Base-by-base conservation (phyloP, 2,329 filamentous ascomycete genomes). In the Penicillium brevicompactum region DNA sequence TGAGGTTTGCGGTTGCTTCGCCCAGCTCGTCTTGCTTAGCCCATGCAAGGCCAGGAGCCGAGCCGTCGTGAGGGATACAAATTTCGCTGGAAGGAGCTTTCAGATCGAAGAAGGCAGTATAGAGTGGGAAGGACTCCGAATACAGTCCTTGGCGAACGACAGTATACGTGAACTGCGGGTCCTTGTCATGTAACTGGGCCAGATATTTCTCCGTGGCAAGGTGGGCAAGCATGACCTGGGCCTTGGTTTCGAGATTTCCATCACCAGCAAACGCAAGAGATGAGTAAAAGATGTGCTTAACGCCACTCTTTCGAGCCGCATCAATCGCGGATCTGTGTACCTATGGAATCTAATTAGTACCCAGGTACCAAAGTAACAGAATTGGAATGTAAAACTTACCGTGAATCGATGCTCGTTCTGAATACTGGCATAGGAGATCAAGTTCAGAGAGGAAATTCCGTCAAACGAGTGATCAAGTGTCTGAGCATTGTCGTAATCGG, bases 91-190 rank as follows among this genome's bases (percentile, higher is more conserved):
- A 46, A 16, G 63, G 54, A n/a, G 65, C 50, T 9, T 59, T 49
- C 2, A 66, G 61, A 52, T 78, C 67, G 56, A 78, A 78, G 61
- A 80, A 83, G 1, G 78, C 78, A 0, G 80, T 78, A 66, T 84
- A 85, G 51, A 84, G 73, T 11, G 82, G 81, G 68, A 79, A 84
- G 1, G 79, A 81, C 64, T 85, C 82, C 4, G 76, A 74, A 61
- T 84, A 85, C 34, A 84, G 64, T 0, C 82, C 82, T 60, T 84
- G 80, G 9, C 82, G 76, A 18, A 84, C 60, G 10, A 77, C 68
- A 10, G 81, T 82, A 61, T 77, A 82, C 1, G 70, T 71, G 50
- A 81, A 70, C 1, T n/a, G 49, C 10, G 48, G 49, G 14, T 48
- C 10, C 11, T 51, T 5, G 7, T 45, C 22, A 13, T 30, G 10